Base-by-base conservation (phyloP, 306 rosid species). In the Mucuna pruriens region DNA sequence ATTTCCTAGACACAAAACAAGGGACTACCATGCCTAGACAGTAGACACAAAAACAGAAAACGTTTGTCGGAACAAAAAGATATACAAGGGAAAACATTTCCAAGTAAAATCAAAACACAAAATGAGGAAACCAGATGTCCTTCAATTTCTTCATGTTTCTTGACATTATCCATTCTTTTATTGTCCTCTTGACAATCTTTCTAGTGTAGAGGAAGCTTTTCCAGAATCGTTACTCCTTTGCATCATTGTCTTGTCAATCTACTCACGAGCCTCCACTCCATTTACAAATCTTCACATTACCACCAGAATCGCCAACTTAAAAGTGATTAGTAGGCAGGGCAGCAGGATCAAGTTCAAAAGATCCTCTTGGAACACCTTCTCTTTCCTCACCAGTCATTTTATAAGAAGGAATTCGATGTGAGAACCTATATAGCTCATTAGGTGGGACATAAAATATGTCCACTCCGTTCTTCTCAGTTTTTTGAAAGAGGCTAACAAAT, bases 311-410 rank as follows among this genome's bases (percentile, higher is more conserved):
- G 82, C 64, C 72, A 55, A 17, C 60, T 26, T 86, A 63, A n/a
- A 82, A 68, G 72, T 87, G 34, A 76, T 78, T 63, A 45, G 62
- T 1, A 39, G 96, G 94, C 73, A 95, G 71, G 11, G 90, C 82
- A 49, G 96, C 97, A 72, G 99, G 92, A 71, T 95, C 99, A 7
- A 93, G 82, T 84, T 95, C 99, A 77, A 90, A 89, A 75, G 92
- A 95, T 15, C 96, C 98, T 42, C 46, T 65, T 0, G 97, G 97
- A 88, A 95, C 91, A 73, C 88, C 92, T 57, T 85, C 55, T 75
- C 93, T 78, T 87, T 93, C 99, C 22, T 71, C 46, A 54, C 98
- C 99, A 2, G 90, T 86, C 98, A 93, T 86, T 80, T 65, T 88
- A 61, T 54, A 83, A 0, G 94, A 93, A n/a, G 99, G 99, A 78